These are phyloP conservation scores for Arthrobotrys conoides DNA, from an alignment of 2,329 filamentous ascomycete species.

Conservation along the genomic window DNA sequence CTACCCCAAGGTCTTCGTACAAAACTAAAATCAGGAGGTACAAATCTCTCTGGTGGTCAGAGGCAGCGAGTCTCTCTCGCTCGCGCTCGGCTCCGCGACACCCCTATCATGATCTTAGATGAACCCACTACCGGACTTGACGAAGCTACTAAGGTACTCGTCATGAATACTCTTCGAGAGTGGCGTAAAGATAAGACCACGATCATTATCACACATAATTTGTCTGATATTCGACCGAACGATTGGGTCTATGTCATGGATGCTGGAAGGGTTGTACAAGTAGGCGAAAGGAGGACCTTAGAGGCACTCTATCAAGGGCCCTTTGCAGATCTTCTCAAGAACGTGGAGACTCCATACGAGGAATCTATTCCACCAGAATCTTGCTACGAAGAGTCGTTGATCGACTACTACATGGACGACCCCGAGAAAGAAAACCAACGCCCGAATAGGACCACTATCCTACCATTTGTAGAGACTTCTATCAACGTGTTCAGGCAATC, in stretches of 20 bases:
- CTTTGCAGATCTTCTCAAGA: slow-evolving; percentile 69
- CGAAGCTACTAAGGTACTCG: slow-evolving; percentile 75
- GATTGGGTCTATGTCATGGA: slow-evolving; percentile 89
- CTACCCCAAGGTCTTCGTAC: slow-evolving; percentile 82
- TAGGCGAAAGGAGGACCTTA: slow-evolving; percentile 76
- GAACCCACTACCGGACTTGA: slow-evolving; percentile 91
- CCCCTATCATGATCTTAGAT: slow-evolving; percentile 86
- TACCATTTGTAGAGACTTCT: slow-evolving; percentile 5
- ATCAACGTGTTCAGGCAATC: slow-evolving; percentile 26
- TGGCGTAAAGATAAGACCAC: slow-evolving; percentile 89
- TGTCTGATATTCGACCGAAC: slow-evolving; percentile 78
- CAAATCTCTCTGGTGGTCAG: slow-evolving; percentile 85
- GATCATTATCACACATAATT: slow-evolving; percentile 92
- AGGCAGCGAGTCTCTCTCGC: slow-evolving; percentile 85
- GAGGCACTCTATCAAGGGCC: slow-evolving; percentile 68
- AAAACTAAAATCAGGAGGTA: slow-evolving; percentile 77
- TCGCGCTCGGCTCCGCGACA: slow-evolving; percentile 80
- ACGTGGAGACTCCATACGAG: slow-evolving; percentile 25
- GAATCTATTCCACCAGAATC: slow-evolving; percentile 11
- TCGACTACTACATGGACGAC: slow-evolving; percentile 52
- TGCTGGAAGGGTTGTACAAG: slow-evolving; percentile 76
- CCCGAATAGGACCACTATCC: slow-evolving; percentile 22
- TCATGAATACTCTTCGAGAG: slow-evolving; percentile 81
- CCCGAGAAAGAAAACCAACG: slow-evolving; percentile 39
- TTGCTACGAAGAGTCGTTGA: slow-evolving; percentile 41